Evolutionary conservation across 164 flowering plant species (phyloP).

Genomic region (Nymphaea colorata): DNA sequence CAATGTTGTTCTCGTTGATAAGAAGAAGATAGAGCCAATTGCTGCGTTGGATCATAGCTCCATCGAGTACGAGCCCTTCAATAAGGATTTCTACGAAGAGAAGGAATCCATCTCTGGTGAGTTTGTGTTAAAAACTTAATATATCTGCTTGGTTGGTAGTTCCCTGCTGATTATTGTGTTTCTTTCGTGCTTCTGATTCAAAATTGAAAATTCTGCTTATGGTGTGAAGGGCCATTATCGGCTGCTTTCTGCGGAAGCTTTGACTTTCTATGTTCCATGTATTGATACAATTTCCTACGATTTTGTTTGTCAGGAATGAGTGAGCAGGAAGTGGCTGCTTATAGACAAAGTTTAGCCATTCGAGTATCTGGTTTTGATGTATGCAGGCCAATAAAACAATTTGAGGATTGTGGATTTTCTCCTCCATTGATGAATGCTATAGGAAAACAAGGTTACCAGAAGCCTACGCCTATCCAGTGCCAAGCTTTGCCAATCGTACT

Average conservation of each 20-base stretch:
- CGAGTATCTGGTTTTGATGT: constrained; percentile 98
- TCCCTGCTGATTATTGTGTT: too few relatives aligned
- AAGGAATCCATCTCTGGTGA: constrained; percentile 71
- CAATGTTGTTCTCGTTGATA: constrained; percentile 71
- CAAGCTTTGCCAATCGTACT: constrained; percentile 87
- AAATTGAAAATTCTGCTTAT: too few relatives aligned
- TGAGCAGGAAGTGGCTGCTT: constrained; percentile 72
- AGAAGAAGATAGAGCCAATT: constrained; percentile 88
- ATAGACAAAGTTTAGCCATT: constrained; percentile 58
- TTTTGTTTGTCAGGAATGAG: constrained; percentile 52
- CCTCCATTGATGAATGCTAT: constrained; percentile 68
- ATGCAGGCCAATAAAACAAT: constrained; percentile 67
- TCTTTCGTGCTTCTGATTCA: too few relatives aligned
- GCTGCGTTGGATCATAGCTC: constrained; percentile 73
- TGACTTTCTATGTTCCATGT: too few relatives aligned
- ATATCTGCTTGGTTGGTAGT: too few relatives aligned
- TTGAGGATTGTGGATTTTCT: constrained; percentile 89
- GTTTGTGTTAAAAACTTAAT: neutral
- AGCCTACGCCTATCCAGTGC: constrained; percentile 89
- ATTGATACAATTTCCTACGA: neutral
- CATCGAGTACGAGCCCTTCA: constrained; percentile 76
- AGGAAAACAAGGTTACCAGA: constrained; percentile 78
- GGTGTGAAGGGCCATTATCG: too few relatives aligned
- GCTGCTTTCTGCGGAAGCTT: neutral
- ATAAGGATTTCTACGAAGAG: constrained; percentile 92